Evolutionary conservation across 768 basidiomycete species (phyloP), one percentile per base, ranked within the genome.

Genomic region (Scleroderma bovista): DNA sequence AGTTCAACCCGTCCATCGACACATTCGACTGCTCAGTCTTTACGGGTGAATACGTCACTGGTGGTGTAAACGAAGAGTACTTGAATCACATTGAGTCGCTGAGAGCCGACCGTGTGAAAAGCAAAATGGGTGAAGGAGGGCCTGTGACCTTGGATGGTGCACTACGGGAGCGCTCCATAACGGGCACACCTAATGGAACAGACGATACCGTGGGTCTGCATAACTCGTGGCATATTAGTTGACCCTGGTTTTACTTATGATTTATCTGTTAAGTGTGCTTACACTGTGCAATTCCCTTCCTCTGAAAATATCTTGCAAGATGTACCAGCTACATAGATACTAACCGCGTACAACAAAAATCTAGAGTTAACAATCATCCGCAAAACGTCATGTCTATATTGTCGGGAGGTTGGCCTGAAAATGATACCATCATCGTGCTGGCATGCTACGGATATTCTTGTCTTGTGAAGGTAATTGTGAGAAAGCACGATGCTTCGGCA

Each of bases 21-120:
- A 68, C 73, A 8, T 96, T 98, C 62, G 96, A 99, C 62, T 98
- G 95, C 69, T 97, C 95, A 13, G 95, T 99, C 20, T 99, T 98
- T 70, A 92, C 90, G 9, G 96, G 96, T 40, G 83, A 96, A 64
- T 99, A 99, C 65, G 81, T 98, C 45, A 99, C 95, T 2, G 95
- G 96, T 16, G 88, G 87, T 15, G 87, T 99, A 22, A 83, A 89
- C 58, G 86, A 90, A 56, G 75, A 62, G 40, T 98, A 99, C 70
- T 73, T 99, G 43, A 65, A 72, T 33, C 72, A 81, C 52, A 61
- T 99, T 36, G 91, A 97, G 66, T 72, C 70, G 33, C 61, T 91
- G 48, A 79, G 96, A 17, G 85, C 86, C 33, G 95, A 98, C 61
- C 88, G 89, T 60, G 78, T 79, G 23, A 86, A 92, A 65, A 69